Percentiles rank a stretch among this genome's conserved stretches.
These are phyloP conservation scores for Arachnomyces sp. DNA, from an alignment of 2,329 filamentous ascomycete genomes.

Conservation along the genomic window DNA sequence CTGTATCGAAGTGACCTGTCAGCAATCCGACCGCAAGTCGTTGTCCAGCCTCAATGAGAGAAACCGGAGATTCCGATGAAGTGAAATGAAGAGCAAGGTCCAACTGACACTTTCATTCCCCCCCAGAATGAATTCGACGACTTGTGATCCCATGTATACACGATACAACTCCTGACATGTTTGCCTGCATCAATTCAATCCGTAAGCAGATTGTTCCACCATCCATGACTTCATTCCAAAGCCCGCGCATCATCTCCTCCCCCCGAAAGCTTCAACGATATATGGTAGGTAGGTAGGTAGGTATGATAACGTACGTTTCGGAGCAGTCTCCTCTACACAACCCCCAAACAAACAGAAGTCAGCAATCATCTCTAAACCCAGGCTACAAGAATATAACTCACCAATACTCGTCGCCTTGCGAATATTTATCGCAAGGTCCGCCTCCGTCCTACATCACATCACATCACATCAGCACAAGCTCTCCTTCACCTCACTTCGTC, in stretches of 20 bases:
- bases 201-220: too few relatives aligned
- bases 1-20: slow-evolving; percentile 37
- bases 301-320: slow-evolving; percentile 48
- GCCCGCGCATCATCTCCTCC: too few relatives aligned
- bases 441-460: slow-evolving; percentile 45
- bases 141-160: slow-evolving; percentile 99
- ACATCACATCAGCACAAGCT: background rate
- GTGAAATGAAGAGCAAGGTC: slow-evolving; percentile 8
- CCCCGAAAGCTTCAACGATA: background rate
- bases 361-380: slow-evolving; percentile 1
- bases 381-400: slow-evolving; percentile 22
- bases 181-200: slow-evolving; percentile 49
- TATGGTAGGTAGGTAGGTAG: slow-evolving; percentile 5
- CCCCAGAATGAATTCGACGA: slow-evolving; percentile 92
- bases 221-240: too few relatives aligned
- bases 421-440: slow-evolving; percentile 59
- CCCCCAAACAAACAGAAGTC: slow-evolving; percentile 14
- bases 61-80: slow-evolving; percentile 4
- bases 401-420: slow-evolving; percentile 60
- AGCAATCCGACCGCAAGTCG: too few relatives aligned
- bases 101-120: slow-evolving; percentile 89
- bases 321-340: slow-evolving; percentile 54
- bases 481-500: background rate
- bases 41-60: too few relatives aligned
- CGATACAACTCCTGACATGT: slow-evolving; percentile 95